These are phyloP conservation scores for Fusarium sp. DNA, from an alignment of 2,329 filamentous ascomycete genomes.

Conservation along the genomic window DNA sequence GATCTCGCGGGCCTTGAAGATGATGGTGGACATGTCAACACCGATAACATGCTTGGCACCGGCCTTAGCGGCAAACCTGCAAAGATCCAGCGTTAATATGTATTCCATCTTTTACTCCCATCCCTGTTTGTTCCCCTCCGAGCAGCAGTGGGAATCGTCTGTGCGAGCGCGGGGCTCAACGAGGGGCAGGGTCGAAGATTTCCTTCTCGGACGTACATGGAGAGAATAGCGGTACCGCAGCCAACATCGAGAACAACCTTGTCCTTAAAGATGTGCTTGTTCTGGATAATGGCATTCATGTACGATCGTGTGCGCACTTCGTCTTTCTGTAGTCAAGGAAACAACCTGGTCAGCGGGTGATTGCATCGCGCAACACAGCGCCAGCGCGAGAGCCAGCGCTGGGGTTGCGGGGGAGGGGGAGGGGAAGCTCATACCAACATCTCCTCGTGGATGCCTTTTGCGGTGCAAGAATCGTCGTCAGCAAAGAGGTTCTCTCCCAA, in stretches of 20 bases:
- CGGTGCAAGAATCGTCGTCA: conserved; percentile 49
- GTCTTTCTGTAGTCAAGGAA: conserved; percentile 78
- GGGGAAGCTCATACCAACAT: conserved; percentile 81
- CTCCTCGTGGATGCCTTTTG: conserved; percentile 91
- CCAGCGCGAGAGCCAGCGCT: not conserved
- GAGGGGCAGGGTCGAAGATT: conserved; percentile 17
- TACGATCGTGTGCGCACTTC: conserved; percentile 97
- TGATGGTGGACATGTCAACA: conserved; percentile 99
- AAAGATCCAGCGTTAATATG: conserved; percentile 15
- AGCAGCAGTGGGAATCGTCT: not conserved
- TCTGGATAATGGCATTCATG: conserved; percentile 97
- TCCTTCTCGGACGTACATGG: conserved; percentile 77
- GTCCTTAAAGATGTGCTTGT: conserved; percentile 90
- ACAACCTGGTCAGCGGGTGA: conserved; percentile 35
- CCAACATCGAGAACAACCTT: conserved; percentile 93
- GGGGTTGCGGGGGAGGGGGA: conserved; percentile 26
- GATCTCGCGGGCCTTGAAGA: conserved; percentile 97
- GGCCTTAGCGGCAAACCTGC: conserved; percentile 94
- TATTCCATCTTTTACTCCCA: conserved; percentile 7
- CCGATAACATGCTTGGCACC: conserved; percentile 99
- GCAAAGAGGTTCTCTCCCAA: conserved; percentile 11
- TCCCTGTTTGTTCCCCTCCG: not conserved
- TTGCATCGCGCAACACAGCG: conserved; percentile 23
- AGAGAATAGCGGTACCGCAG: conserved; percentile 97
- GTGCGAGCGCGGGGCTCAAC: conserved; percentile 31